A percentile compares a stretch with the other conserved stretches of the same genome.
Conservation (phyloP, 805 yeast species). For the Tetrapisispora nanseiensis region DNA sequence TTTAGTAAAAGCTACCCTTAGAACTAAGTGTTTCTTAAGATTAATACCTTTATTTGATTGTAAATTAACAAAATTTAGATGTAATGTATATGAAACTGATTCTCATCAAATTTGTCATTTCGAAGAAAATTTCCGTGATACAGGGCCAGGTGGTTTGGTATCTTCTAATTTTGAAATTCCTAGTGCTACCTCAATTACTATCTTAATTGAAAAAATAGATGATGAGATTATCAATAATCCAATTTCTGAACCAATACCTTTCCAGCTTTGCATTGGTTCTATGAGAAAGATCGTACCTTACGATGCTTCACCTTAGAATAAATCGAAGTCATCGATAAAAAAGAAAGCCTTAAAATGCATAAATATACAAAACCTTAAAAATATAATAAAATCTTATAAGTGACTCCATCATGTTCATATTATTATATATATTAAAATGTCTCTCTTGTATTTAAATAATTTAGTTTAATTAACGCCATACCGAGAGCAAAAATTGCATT, state of each 20-base stretch:
- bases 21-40: slow-evolving; percentile 14
- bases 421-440: too few species aligned
- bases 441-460: too few species aligned
- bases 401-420: too few species aligned
- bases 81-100: slow-evolving; percentile 15
- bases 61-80: slow-evolving; percentile 8
- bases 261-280: neutral
- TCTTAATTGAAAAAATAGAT: neutral
- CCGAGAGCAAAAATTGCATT: too few species aligned
- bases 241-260: neutral
- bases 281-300: neutral
- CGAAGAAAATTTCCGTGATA: slow-evolving; percentile 6
- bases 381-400: too few species aligned
- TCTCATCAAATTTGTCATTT: slow-evolving; percentile 8
- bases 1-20: neutral
- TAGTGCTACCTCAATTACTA: neutral
- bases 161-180: slow-evolving; percentile 9
- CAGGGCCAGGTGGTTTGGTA: slow-evolving; percentile 12
- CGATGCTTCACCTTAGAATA: too few species aligned
- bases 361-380: too few species aligned
- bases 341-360: too few species aligned
- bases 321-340: too few species aligned
- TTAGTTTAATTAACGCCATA: too few species aligned
- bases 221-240: neutral
- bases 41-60: slow-evolving; percentile 7